Conservation (phyloP, 176 grass and related monocot species). For the Oryza coarctata region DNA sequence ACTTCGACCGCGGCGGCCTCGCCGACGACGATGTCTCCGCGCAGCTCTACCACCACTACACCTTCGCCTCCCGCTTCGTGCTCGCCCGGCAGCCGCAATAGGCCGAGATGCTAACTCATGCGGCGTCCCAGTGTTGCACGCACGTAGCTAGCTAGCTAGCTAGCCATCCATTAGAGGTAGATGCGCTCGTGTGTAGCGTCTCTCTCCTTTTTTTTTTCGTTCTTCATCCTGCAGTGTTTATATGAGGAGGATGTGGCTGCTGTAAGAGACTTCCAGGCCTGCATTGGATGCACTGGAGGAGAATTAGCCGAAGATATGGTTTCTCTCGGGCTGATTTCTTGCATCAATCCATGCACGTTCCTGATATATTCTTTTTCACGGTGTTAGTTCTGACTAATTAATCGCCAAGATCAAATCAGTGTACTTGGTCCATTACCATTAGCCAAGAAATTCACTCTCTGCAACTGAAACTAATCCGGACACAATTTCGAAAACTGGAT, state of each 20-base stretch:
- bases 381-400: not conserved
- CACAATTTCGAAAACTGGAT: no score
- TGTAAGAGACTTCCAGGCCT: slow-evolving; percentile 7
- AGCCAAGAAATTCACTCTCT: no score
- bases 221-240: not conserved
- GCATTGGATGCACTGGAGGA: slow-evolving; percentile 1
- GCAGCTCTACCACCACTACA: slow-evolving; percentile 46
- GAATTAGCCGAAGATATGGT: not conserved
- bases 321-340: not conserved
- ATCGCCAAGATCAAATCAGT: not conserved
- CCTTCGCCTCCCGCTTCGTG: slow-evolving; percentile 77
- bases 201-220: no score
- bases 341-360: not conserved
- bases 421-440: no score
- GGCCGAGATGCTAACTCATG: not conserved
- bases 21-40: slow-evolving; percentile 39
- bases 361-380: not conserved
- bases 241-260: not conserved
- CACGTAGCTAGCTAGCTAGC: slow-evolving; percentile 9
- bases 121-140: not conserved
- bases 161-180: slow-evolving; percentile 27
- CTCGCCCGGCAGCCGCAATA: slow-evolving; percentile 20
- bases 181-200: not conserved
- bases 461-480: no score
- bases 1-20: slow-evolving; percentile 71